Evolutionary conservation across 768 basidiomycete species (phyloP).

Genomic region (Dendrothele bispora): DNA sequence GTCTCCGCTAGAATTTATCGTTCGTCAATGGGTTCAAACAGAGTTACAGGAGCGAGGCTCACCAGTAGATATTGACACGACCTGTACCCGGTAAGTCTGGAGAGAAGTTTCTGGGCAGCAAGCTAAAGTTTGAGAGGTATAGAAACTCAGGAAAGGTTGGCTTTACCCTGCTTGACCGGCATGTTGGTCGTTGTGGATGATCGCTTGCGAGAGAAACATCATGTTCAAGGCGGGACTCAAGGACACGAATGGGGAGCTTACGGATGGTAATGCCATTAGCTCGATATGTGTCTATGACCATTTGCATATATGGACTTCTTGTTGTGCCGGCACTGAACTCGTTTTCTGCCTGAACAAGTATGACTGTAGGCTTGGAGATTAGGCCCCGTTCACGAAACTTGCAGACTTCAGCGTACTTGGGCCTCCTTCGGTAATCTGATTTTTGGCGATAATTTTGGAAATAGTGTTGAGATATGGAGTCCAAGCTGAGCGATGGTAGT

Average conservation of each 20-base stretch:
- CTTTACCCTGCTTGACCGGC: conserved; percentile 37
- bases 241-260: conserved; percentile 21
- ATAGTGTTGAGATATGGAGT: conserved; percentile 52
- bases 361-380: conserved; percentile 29
- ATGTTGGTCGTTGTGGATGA: conserved; percentile 51
- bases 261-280: conserved; percentile 48
- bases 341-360: conserved; percentile 54
- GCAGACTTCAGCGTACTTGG: conserved; percentile 42
- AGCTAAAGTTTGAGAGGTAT: not conserved
- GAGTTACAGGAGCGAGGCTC: conserved; percentile 4
- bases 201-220: conserved; percentile 31
- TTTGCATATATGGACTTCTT: conserved; percentile 51
- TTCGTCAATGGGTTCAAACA: not conserved
- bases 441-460: conserved; percentile 46
- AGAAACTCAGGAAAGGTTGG: not conserved
- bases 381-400: conserved; percentile 15
- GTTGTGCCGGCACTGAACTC: conserved; percentile 46
- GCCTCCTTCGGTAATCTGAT: conserved; percentile 61
- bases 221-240: not conserved
- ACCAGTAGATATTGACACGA: conserved; percentile 52
- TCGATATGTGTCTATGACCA: conserved; percentile 43
- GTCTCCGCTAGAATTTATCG: conserved; percentile 37
- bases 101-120: conserved; percentile 37
- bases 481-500: conserved; percentile 41
- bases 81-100: conserved; percentile 44